Evolutionary conservation across 1,284 basidiomycete genomes (phyloP), one percentile per base, ranked within the genome.

Genomic region (Ustilago lituana): DNA sequence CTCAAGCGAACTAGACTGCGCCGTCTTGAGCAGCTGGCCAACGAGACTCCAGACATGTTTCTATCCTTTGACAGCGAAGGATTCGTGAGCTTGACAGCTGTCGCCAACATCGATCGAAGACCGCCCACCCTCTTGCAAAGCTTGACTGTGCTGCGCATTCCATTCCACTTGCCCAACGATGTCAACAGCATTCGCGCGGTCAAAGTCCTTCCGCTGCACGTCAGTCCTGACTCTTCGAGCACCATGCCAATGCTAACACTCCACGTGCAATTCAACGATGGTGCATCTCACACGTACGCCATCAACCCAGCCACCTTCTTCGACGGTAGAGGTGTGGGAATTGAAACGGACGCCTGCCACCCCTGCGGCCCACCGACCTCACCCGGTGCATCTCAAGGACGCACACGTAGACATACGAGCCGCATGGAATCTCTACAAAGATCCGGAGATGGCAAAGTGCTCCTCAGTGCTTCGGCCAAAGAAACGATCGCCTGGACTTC

Each of bases 1-100:
- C 55, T 56, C 31, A 73, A 66, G 31, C 52, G 66, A 0, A 73
- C 72, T 3, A 49, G 74, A 11, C 39, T 62, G 6, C 56, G 62
- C 3, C 56, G 74, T 10, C 51, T 77, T 26, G 60, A 77, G 45
- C 74, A 77, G 26, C 31, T 77, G 6, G 36, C 60, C 37, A 66
- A 57, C 41, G 74, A 77, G 31, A 69, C 73, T 6, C 70, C 73
- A 7, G 74, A 77, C 48, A 66, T 77, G 61, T 73, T 77, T 26
- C 26, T 73, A 4, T 64, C 55, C 0, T 32, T 71, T 32, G 48
- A 57, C 2, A 7, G 45, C 0, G 67, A 74, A 17, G 66, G 67
- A 10, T 49, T 45, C 17, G n/a, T 68, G n/a, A 59, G 32, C 39
- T 35, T 77, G 20, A 60, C 61, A 2, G 74, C 74, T 8, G 55